Evolutionary conservation across 106 monocot genomes (phyloP).

Genomic region (Acanthochlamys bracteata): DNA sequence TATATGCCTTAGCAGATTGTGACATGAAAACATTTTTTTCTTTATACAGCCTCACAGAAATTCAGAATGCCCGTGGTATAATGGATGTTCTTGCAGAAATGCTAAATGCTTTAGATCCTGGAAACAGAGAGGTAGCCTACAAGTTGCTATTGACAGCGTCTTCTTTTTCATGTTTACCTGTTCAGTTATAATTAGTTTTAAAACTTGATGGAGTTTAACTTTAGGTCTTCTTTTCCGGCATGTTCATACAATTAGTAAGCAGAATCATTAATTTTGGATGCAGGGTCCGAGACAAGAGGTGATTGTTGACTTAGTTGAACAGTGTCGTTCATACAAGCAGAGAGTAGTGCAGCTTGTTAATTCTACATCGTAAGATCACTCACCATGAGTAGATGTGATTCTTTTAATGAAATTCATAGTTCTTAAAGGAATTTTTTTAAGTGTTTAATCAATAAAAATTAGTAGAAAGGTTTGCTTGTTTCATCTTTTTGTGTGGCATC

Average conservation of each 20-base stretch:
- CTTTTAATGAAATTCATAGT: neutral
- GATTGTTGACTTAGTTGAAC: slow-evolving; percentile 78
- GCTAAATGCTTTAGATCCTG: slow-evolving; percentile 88
- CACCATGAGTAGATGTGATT: neutral
- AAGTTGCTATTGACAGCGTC: neutral
- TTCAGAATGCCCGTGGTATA: slow-evolving; percentile 83
- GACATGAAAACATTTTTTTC: slow-evolving; percentile 4
- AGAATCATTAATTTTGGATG: neutral
- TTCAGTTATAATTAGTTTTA: too few relatives aligned
- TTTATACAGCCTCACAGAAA: slow-evolving; percentile 57
- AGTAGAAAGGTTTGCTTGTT: too few relatives aligned
- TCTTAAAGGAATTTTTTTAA: neutral
- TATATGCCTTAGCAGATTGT: neutral
- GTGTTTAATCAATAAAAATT: neutral
- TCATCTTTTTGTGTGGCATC: neutral
- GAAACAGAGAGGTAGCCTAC: slow-evolving; percentile 75
- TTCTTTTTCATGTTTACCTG: neutral
- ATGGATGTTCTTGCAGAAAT: slow-evolving; percentile 92
- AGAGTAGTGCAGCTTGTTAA: slow-evolving; percentile 88
- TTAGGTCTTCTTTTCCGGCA: too few relatives aligned
- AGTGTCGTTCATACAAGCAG: slow-evolving; percentile 70
- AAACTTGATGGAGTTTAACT: too few relatives aligned
- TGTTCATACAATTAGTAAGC: too few relatives aligned
- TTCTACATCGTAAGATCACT: slow-evolving; percentile 67
- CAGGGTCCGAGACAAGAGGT: slow-evolving; percentile 87